Conservation (phyloP, 2,329 filamentous ascomycete species). For the Hymenoscyphus occultus region DNA sequence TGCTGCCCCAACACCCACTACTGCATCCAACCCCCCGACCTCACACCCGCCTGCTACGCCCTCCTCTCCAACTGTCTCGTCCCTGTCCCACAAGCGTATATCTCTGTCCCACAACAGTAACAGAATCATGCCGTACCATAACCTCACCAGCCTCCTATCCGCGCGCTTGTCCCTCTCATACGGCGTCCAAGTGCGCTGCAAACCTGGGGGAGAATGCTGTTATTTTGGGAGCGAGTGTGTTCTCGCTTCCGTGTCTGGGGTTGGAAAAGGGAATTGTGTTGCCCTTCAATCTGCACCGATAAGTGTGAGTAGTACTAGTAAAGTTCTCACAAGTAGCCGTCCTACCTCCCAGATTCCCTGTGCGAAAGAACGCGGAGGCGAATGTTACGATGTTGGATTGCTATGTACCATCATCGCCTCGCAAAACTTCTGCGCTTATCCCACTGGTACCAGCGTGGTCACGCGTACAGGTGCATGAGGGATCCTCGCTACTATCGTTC, state of each 20-base stretch:
- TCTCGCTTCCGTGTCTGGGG: constrained; percentile 19
- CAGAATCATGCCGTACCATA: constrained; percentile 6
- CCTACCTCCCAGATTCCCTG: constrained; percentile 46
- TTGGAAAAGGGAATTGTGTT: constrained; percentile 36
- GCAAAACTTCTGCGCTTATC: constrained; percentile 42
- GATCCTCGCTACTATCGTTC: constrained; percentile 33
- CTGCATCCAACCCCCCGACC: constrained; percentile 44
- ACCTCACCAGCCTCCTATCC: constrained; percentile 34
- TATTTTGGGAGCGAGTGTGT: constrained; percentile 44
- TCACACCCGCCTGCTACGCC: constrained; percentile 42
- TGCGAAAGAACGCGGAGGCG: constrained; percentile 39
- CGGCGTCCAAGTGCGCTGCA: constrained; percentile 36
- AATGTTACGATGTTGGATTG: constrained; percentile 49
- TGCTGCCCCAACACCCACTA: constrained; percentile 48
- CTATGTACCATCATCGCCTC: constrained; percentile 42
- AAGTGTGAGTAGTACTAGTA: constrained; percentile 33
- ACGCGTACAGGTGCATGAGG: constrained; percentile 37
- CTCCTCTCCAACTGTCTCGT: constrained; percentile 42
- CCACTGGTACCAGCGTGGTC: constrained; percentile 30
- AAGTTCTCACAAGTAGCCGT: constrained; percentile 41
- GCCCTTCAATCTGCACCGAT: constrained; percentile 29
- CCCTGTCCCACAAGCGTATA: constrained; percentile 34
- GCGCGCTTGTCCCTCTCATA: constrained; percentile 35
- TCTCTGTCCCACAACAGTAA: constrained; percentile 31
- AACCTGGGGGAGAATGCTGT: constrained; percentile 46